Conservation (phyloP, 805 yeast genomes). For the Lipomyces anomalus region DNA sequence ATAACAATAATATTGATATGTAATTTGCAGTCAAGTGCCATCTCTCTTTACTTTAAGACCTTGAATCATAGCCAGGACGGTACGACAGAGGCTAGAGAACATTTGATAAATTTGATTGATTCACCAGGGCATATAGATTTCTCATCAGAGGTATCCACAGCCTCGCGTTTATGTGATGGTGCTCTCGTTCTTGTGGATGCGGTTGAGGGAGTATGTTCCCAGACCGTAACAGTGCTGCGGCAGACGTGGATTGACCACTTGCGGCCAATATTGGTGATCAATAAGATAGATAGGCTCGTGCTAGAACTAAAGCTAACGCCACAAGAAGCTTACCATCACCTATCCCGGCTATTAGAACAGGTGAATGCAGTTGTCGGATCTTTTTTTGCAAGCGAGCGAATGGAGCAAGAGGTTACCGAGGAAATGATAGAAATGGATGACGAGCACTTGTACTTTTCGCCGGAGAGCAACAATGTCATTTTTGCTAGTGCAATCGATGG, state of each 20-base stretch:
- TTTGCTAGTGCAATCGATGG: slow-evolving; percentile 93
- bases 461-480: slow-evolving; percentile 80
- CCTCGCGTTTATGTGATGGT: slow-evolving; percentile 94
- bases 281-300: slow-evolving; percentile 83
- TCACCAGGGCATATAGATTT: slow-evolving; percentile 99
- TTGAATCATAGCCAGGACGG: slow-evolving; percentile 18
- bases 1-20: background rate
- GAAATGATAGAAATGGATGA: slow-evolving; percentile 67
- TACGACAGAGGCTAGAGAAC: slow-evolving; percentile 50
- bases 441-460: slow-evolving; percentile 76
- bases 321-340: slow-evolving; percentile 75
- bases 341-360: slow-evolving; percentile 76
- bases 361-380: slow-evolving; percentile 93
- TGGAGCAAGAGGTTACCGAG: slow-evolving; percentile 51
- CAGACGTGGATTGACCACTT: slow-evolving; percentile 94
- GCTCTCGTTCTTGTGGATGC: slow-evolving; percentile 93
- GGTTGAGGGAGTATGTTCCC: slow-evolving; percentile 97
- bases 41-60: slow-evolving; percentile 82
- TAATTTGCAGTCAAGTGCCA: slow-evolving; percentile 66
- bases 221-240: slow-evolving; percentile 87
- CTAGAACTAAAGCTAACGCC: slow-evolving; percentile 78
- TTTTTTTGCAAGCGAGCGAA: slow-evolving; percentile 85
- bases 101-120: slow-evolving; percentile 84
- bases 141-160: slow-evolving; percentile 91
- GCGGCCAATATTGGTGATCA: slow-evolving; percentile 80